phyloP scores from a whole-genome alignment of 306 rosid genomes.

The Pterocarpus macrocarpus region DNA sequence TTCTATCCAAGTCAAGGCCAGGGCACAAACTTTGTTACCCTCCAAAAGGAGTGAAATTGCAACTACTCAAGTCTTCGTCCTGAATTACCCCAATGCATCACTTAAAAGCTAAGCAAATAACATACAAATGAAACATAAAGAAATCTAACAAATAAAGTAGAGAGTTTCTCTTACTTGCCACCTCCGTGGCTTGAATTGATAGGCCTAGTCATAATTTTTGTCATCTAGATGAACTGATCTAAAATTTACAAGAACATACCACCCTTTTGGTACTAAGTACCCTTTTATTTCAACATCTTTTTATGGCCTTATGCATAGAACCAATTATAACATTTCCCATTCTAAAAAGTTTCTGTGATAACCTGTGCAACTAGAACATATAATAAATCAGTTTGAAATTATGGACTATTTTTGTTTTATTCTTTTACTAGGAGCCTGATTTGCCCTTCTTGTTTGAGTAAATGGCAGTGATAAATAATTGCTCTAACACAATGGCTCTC shows the following conservation, averaged over 20 bases:
- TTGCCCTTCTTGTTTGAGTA: conserved; percentile 78
- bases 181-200: conserved; percentile 96
- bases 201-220: conserved; percentile 71
- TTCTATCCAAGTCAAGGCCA: conserved; percentile 90
- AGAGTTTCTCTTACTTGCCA: conserved; percentile 78
- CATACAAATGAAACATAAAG: background rate
- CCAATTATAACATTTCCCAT: conserved; percentile 87
- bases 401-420: background rate
- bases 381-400: background rate
- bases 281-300: conserved; percentile 90
- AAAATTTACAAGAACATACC: conserved; percentile 81
- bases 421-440: conserved; percentile 11
- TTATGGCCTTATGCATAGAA: conserved; percentile 87
- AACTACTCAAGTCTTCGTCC: conserved; percentile 77
- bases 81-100: conserved; percentile 46
- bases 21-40: conserved; percentile 97
- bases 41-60: conserved; percentile 92
- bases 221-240: conserved; percentile 97
- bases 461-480: conserved; percentile 88
- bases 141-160: conserved; percentile 8
- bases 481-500: conserved; percentile 78
- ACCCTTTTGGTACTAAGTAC: conserved; percentile 80
- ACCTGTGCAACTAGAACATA: conserved; percentile 59
- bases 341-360: conserved; percentile 85
- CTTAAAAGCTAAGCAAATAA: conserved; percentile 12